Evolutionary conservation across 768 basidiomycete species (phyloP).

Genomic region (Calocybe indica): DNA sequence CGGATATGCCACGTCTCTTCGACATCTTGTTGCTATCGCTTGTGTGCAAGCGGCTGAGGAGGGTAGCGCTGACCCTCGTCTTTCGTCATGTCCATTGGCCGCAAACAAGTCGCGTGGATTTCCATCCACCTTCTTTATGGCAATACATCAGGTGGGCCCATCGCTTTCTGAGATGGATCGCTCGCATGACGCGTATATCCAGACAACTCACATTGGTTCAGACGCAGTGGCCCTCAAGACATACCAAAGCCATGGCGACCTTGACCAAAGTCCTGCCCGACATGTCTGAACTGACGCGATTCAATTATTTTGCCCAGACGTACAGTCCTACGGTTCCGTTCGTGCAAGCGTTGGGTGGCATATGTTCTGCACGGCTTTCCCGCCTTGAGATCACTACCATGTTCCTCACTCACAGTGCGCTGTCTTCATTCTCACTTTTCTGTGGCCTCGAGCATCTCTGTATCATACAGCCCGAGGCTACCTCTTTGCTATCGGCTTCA

Average conservation of each 20-base stretch:
- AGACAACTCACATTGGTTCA: conserved; percentile 9
- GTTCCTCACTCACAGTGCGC: conserved; percentile 8
- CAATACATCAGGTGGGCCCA: conserved; percentile 9
- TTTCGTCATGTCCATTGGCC: conserved; percentile 9
- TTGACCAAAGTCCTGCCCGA: conserved; percentile 4
- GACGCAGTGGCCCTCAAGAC: conserved; percentile 7
- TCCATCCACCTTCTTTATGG: conserved; percentile 8
- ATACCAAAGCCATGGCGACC: conserved; percentile 3
- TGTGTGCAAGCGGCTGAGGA: conserved; percentile 7
- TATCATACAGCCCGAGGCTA: conserved; percentile 7
- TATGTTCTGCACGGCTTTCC: conserved; percentile 6
- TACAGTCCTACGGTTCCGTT: conserved; percentile 4
- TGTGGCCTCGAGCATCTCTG: conserved; percentile 6
- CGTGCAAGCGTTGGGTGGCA: conserved; percentile 4
- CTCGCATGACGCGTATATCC: not conserved
- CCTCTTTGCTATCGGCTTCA: conserved; percentile 7
- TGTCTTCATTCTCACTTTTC: conserved; percentile 4
- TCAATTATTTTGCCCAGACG: conserved; percentile 7
- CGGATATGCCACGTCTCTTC: not conserved
- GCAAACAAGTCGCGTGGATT: conserved; percentile 1
- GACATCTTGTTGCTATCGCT: conserved; percentile 4
- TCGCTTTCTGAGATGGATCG: too few species aligned
- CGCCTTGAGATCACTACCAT: conserved; percentile 8
- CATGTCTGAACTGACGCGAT: conserved; percentile 6
- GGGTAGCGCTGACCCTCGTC: conserved; percentile 2